phyloP scores from a whole-genome alignment of 768 basidiomycete species.

The Tricholomella constricta region DNA sequence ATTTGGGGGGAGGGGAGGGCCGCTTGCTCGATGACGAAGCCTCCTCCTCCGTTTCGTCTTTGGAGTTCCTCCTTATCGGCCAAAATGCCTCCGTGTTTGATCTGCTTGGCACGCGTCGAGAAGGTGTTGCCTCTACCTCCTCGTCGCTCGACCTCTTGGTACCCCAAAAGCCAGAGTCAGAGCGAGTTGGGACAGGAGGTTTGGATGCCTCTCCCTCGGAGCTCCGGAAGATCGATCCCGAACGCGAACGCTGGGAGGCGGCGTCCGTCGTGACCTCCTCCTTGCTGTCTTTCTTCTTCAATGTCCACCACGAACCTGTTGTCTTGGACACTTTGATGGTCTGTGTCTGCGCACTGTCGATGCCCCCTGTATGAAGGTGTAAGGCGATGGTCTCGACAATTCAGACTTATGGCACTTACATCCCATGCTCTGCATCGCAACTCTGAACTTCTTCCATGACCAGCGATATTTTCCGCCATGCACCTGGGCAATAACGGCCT shows the following conservation, averaged over 20 bases:
- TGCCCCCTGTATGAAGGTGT: constrained; percentile 52
- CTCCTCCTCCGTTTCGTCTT: constrained; percentile 29
- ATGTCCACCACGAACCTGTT: constrained; percentile 19
- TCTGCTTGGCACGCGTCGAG: constrained; percentile 14
- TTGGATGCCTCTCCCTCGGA: constrained; percentile 6
- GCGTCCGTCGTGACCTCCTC: constrained; percentile 17
- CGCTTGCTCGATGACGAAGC: constrained; percentile 20
- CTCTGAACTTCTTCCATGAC: constrained; percentile 82
- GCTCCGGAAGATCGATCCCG: constrained; percentile 5
- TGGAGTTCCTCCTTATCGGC: constrained; percentile 19
- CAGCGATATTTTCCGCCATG: constrained; percentile 78
- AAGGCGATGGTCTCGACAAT: neutral
- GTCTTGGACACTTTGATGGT: constrained; percentile 34
- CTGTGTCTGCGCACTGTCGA: constrained; percentile 61
- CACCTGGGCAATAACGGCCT: constrained; percentile 71
- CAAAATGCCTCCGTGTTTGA: constrained; percentile 23
- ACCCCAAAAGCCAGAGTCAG: no score
- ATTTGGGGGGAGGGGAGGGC: constrained; percentile 28
- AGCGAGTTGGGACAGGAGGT: constrained; percentile 12
- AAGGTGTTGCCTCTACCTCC: constrained; percentile 9
- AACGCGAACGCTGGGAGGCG: constrained; percentile 16
- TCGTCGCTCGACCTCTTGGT: no score
- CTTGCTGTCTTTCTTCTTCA: constrained; percentile 46
- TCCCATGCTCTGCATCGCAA: constrained; percentile 80
- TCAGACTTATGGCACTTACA: constrained; percentile 49